Evolutionary conservation across 2,329 filamentous ascomycete species (phyloP).

Genomic region (Fusarium avenaceum): DNA sequence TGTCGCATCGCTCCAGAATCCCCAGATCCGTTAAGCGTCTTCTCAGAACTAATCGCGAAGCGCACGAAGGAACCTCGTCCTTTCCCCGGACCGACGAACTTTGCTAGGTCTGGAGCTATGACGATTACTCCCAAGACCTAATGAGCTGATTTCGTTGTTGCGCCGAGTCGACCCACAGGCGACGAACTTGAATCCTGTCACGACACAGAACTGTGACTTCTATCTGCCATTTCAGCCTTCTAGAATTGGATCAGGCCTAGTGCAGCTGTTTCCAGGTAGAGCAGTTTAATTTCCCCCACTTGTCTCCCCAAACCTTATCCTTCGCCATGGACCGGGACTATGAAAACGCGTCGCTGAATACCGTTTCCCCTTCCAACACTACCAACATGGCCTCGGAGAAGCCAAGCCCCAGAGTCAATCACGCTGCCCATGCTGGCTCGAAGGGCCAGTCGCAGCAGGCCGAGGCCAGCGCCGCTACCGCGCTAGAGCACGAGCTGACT

Average conservation of each 20-base stretch:
- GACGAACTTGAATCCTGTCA: background rate
- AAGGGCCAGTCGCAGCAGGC: constrained; percentile 9
- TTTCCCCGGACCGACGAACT: constrained; percentile 28
- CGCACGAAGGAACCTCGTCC: background rate
- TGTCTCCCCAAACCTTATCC: constrained; percentile 5
- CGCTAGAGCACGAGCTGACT: constrained; percentile 56
- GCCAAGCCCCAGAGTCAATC: background rate
- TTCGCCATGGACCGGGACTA: constrained; percentile 20
- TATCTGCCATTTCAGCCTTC: background rate
- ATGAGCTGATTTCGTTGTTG: constrained; percentile 13
- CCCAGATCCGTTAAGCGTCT: constrained; percentile 14
- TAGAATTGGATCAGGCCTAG: background rate
- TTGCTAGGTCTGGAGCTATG: constrained; percentile 16
- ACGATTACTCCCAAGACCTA: constrained; percentile 14
- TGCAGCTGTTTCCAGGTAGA: background rate
- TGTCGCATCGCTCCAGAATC: constrained; percentile 5
- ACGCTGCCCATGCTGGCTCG: background rate
- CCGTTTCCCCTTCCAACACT: constrained; percentile 18
- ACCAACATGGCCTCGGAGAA: constrained; percentile 11
- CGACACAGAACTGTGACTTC: background rate
- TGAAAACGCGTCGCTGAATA: constrained; percentile 17
- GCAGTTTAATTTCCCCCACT: background rate
- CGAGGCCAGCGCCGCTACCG: constrained; percentile 55
- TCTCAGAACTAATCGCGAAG: background rate
- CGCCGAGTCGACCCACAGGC: constrained; percentile 3